Evolutionary conservation across 2,329 filamentous ascomycete species (phyloP).

Genomic region (Monosporascus ibericus): DNA sequence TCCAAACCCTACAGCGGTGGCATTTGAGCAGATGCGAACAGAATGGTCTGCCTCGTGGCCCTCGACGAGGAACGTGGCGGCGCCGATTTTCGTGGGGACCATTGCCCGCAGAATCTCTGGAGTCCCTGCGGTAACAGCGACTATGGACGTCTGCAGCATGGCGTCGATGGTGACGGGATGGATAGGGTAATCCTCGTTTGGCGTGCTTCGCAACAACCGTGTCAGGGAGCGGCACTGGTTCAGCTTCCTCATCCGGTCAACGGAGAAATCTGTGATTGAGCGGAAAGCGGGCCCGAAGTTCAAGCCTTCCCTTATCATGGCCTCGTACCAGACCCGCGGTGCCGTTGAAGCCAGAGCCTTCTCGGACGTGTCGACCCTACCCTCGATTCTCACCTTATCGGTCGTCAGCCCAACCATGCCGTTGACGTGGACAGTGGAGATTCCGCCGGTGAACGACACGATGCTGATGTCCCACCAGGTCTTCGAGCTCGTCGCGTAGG

Average conservation of each 20-base stretch:
- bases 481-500: neutral
- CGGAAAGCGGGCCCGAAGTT: constrained; percentile 9
- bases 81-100: constrained; percentile 5
- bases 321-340: constrained; percentile 10
- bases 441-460: neutral
- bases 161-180: constrained; percentile 9
- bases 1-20: constrained; percentile 3
- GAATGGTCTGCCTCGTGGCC: neutral
- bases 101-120: constrained; percentile 2
- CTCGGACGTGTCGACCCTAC: neutral
- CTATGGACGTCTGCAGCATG: constrained; percentile 3
- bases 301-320: constrained; percentile 4
- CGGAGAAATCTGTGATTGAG: constrained; percentile 2
- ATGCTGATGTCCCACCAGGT: constrained; percentile 8
- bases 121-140: constrained; percentile 1
- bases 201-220: neutral
- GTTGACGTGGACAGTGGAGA: constrained; percentile 2
- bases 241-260: constrained; percentile 1
- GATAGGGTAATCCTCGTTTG: constrained; percentile 2
- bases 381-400: neutral
- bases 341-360: constrained; percentile 4
- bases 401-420: constrained; percentile 1
- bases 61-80: neutral
- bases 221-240: neutral
- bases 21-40: neutral